A percentile compares a stretch with the other conserved stretches of the same genome.
phyloP scores from a whole-genome alignment of 352 stramenopile species.

The Phytophthora pini region DNA sequence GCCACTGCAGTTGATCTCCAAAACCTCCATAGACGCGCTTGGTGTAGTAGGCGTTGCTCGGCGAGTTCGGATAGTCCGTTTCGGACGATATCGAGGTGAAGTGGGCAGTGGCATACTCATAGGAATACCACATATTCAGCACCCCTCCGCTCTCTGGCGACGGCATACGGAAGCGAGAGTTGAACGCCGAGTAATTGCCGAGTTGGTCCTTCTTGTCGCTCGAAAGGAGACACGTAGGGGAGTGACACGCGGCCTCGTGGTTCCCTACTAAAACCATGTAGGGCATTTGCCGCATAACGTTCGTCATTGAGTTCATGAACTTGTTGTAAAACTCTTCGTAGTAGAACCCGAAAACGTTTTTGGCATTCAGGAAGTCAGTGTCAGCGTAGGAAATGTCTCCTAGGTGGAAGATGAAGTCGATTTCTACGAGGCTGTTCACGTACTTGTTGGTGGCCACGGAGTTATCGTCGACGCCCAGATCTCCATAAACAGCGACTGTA shows the following conservation, averaged over 20 bases:
- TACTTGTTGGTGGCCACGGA: conserved; percentile 40
- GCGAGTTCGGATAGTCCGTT: conserved; percentile 50
- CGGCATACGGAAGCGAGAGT: conserved; percentile 47
- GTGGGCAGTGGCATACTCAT: conserved; percentile 56
- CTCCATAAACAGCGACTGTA: conserved; percentile 34
- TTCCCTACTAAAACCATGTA: conserved; percentile 83
- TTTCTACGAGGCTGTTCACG: conserved; percentile 34
- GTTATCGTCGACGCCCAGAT: conserved; percentile 38
- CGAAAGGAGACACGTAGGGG: conserved; percentile 38
- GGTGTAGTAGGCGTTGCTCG: conserved; percentile 40
- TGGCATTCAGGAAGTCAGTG: conserved; percentile 26
- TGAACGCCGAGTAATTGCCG: conserved; percentile 67
- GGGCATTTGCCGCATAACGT: conserved; percentile 43
- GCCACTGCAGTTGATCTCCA: conserved; percentile 55
- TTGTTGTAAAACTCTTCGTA: conserved; percentile 64
- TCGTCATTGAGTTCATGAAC: conserved; percentile 68
- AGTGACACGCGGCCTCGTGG: conserved; percentile 69
- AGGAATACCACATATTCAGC: conserved; percentile 57
- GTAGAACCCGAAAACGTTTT: conserved; percentile 33
- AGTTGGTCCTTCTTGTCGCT: conserved; percentile 32
- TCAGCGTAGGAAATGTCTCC: conserved; percentile 45
- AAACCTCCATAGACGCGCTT: conserved; percentile 38
- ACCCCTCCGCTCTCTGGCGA: conserved; percentile 40
- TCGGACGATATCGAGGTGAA: conserved; percentile 78
- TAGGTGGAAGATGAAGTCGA: conserved; percentile 45